Conservation (phyloP, 306 rosid species). For the Vicia sativa region DNA sequence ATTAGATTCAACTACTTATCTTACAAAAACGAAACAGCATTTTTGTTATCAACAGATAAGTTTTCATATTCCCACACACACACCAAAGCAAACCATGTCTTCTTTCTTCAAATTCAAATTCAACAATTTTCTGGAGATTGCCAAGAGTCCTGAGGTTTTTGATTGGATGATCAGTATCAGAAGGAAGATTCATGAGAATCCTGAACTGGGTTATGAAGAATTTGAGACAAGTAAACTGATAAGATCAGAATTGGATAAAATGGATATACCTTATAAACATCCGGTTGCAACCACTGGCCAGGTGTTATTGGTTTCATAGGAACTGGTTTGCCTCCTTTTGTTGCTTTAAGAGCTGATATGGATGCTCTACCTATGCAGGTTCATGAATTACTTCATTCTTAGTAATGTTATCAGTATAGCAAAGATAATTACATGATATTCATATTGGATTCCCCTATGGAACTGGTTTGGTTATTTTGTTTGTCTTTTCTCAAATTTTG, state of each 20-base stretch:
- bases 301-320: constrained; percentile 75
- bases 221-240: constrained; percentile 74
- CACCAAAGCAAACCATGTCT: too few species aligned
- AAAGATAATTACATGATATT: too few species aligned
- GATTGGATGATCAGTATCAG: constrained; percentile 86
- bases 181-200: constrained; percentile 82
- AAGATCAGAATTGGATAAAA: constrained; percentile 65
- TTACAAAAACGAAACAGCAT: too few species aligned
- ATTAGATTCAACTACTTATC: too few species aligned
- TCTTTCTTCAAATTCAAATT: too few species aligned
- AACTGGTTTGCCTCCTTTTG: constrained; percentile 72
- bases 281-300: constrained; percentile 79
- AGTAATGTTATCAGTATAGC: too few species aligned
- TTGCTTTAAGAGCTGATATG: constrained; percentile 93
- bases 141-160: constrained; percentile 55
- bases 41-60: too few species aligned
- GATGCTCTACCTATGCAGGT: constrained; percentile 93
- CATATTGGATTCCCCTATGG: too few species aligned
- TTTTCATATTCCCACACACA: too few species aligned
- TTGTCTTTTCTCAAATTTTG: too few species aligned
- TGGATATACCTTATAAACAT: constrained; percentile 63
- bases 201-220: constrained; percentile 77
- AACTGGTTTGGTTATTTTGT: too few species aligned
- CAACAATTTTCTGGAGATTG: constrained; percentile 51
- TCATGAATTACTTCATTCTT: too few species aligned